Percentiles rank a stretch among this genome's conserved stretches.
Evolutionary conservation across 345 rosid species (phyloP).

Genomic region (Salix koriyanagi): DNA sequence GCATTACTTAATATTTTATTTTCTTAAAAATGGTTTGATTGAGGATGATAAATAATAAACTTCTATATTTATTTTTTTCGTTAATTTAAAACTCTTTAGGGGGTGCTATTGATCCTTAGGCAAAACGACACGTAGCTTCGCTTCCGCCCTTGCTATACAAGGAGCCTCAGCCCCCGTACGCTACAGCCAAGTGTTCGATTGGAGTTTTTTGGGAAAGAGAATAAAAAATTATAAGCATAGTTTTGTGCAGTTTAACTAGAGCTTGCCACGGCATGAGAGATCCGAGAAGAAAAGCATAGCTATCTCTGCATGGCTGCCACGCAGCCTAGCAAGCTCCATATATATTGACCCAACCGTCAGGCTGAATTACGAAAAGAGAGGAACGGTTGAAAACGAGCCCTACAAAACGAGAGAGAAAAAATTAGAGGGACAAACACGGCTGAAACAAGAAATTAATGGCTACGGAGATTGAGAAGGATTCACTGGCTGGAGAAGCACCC

Average conservation of each 20-base stretch:
- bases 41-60: no score
- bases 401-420: not conserved
- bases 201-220: not conserved
- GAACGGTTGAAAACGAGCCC: not conserved
- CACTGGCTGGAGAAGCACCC: slow-evolving; percentile 63
- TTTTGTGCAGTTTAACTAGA: not conserved
- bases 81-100: no score
- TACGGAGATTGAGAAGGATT: slow-evolving; percentile 32
- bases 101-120: no score
- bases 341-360: not conserved
- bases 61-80: no score
- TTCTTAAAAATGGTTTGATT: no score
- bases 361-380: not conserved
- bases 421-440: not conserved
- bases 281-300: not conserved
- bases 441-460: slow-evolving; percentile 3
- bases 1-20: no score
- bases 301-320: slow-evolving; percentile 17
- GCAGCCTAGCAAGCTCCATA: not conserved
- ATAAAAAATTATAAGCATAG: not conserved
- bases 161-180: no score
- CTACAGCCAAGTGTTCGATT: no score
- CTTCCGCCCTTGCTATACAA: no score
- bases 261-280: slow-evolving; percentile 2
- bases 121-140: no score